A percentile compares a stretch with the other conserved stretches of the same genome.
Conservation (phyloP, 2,329 filamentous ascomycete species). For the Coniochaeta sp. region DNA sequence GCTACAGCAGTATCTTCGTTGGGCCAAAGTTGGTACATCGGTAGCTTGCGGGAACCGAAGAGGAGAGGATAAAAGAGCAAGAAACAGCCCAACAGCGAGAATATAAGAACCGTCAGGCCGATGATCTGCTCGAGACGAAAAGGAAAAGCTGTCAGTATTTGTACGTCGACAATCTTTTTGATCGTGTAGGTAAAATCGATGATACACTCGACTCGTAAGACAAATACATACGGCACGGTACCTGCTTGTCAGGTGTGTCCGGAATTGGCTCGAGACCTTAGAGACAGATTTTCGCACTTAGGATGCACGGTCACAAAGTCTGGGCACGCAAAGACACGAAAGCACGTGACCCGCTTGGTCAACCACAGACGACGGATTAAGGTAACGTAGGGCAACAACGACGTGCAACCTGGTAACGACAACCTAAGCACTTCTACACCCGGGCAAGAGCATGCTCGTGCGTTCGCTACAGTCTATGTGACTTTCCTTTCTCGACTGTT, state of each 20-base stretch:
- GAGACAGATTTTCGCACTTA: too few relatives aligned
- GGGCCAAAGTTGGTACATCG: neutral
- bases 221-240: too few relatives aligned
- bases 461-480: neutral
- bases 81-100: neutral
- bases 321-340: neutral
- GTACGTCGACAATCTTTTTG: too few relatives aligned
- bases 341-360: neutral
- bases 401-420: too few relatives aligned
- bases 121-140: neutral
- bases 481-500: neutral
- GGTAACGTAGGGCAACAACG: neutral
- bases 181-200: too few relatives aligned
- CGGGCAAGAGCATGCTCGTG: neutral
- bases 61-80: neutral
- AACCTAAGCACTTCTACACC: too few relatives aligned
- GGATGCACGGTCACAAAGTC: neutral
- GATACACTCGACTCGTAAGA: too few relatives aligned
- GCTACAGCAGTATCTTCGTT: neutral
- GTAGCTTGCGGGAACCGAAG: too few relatives aligned
- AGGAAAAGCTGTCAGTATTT: too few relatives aligned
- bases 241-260: too few relatives aligned
- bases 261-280: too few relatives aligned
- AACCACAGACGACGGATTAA: too few relatives aligned
- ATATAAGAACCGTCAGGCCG: neutral